Evolutionary conservation across 2,329 filamentous ascomycete genomes (phyloP).

Genomic region (Ceratocystis variospora): DNA sequence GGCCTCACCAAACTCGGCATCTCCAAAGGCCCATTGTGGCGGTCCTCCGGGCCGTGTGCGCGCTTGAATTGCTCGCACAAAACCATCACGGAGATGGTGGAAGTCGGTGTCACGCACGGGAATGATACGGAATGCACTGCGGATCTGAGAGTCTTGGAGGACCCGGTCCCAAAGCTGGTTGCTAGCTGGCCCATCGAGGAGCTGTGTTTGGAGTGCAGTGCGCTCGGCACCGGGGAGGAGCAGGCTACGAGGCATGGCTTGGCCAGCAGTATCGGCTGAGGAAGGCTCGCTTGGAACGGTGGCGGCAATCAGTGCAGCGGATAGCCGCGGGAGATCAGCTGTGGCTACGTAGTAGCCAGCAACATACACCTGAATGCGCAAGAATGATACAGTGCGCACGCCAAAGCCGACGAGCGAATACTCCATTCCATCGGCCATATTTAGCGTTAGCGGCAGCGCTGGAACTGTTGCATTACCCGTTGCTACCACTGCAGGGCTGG

Average conservation of each 20-base stretch:
- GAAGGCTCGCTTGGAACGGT: conserved; percentile 53
- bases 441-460: conserved; percentile 60
- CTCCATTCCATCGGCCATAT: conserved; percentile 44
- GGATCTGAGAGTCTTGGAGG: conserved; percentile 50
- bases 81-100: conserved; percentile 78
- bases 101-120: conserved; percentile 94
- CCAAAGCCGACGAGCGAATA: conserved; percentile 84
- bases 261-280: no score
- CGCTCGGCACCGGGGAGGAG: conserved; percentile 65
- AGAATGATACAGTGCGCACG: conserved; percentile 76
- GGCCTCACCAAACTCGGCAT: conserved; percentile 62
- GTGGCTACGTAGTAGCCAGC: conserved; percentile 85
- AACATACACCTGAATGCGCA: conserved; percentile 85
- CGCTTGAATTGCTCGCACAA: conserved; percentile 70
- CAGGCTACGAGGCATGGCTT: background rate
- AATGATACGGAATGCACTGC: conserved; percentile 68
- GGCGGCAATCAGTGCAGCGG: conserved; percentile 59
- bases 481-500: conserved; percentile 24
- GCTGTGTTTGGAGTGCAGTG: conserved; percentile 50
- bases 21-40: conserved; percentile 41
- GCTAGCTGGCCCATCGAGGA: conserved; percentile 56
- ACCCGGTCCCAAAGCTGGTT: conserved; percentile 63
- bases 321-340: conserved; percentile 65
- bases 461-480: conserved; percentile 73
- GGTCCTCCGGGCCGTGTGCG: conserved; percentile 40